A percentile compares a stretch with the other conserved stretches of the same genome.
Conservation (phyloP, 345 rosid species). For the Crucihimalaya himalaica region DNA sequence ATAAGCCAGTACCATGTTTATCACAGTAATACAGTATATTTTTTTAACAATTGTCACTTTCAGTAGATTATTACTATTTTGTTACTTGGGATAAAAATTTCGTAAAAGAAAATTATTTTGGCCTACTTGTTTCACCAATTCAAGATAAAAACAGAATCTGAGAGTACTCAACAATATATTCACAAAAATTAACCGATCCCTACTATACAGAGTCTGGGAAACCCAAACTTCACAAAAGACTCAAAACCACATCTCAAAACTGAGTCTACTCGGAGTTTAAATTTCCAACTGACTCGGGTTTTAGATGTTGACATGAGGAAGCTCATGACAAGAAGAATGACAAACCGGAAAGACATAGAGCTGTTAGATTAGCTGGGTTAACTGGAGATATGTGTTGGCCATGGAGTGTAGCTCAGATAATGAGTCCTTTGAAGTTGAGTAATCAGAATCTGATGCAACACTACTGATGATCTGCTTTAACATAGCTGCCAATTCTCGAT, state of each 20-base stretch:
- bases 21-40: too few species aligned
- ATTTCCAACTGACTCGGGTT: background rate
- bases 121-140: background rate
- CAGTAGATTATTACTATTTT: background rate
- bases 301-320: slow-evolving; percentile 8
- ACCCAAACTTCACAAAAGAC: background rate
- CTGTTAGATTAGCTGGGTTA: slow-evolving; percentile 37
- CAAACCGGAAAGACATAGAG: background rate
- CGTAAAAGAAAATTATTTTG: background rate
- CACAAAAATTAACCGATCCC: slow-evolving; percentile 4
- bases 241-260: background rate
- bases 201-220: slow-evolving; percentile 4
- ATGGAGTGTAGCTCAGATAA: slow-evolving; percentile 51
- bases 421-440: slow-evolving; percentile 27
- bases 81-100: background rate
- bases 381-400: slow-evolving; percentile 47
- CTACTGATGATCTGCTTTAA: slow-evolving; percentile 47
- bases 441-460: slow-evolving; percentile 23
- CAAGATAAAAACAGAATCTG: background rate
- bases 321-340: background rate
- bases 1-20: too few species aligned
- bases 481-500: slow-evolving; percentile 36
- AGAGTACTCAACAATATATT: slow-evolving; percentile 1
- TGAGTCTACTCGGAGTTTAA: background rate
- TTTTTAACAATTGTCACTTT: too few species aligned